Conservation (phyloP, 495 filamentous ascomycete genomes). For the Aspergillus taichungensis region DNA sequence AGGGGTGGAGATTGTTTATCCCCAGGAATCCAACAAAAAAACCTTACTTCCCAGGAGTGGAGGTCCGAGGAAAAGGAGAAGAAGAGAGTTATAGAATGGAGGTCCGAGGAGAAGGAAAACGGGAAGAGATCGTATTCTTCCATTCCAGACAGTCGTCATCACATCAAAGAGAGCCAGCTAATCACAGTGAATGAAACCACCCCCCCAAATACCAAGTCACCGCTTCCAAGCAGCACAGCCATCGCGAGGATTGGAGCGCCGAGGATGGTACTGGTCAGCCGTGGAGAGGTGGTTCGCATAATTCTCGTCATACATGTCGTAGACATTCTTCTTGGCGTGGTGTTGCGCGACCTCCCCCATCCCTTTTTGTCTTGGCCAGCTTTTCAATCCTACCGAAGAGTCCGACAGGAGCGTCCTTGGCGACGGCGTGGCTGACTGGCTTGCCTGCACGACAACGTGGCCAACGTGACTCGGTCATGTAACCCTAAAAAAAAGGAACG, state of each 20-base stretch:
- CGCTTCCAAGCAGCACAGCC: constrained; percentile 18
- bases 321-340: constrained; percentile 56
- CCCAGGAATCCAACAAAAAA: too few species aligned
- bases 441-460: constrained; percentile 43
- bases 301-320: constrained; percentile 56
- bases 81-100: too few species aligned
- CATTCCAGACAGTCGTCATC: constrained; percentile 4
- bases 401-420: constrained; percentile 68
- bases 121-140: neutral
- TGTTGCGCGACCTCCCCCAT: constrained; percentile 58
- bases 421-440: constrained; percentile 59
- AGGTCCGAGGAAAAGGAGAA: neutral
- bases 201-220: constrained; percentile 6
- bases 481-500: too few species aligned
- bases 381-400: constrained; percentile 72
- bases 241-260: constrained; percentile 26
- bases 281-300: constrained; percentile 34
- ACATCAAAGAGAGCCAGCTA: neutral
- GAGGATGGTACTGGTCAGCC: constrained; percentile 37
- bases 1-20: too few species aligned
- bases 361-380: constrained; percentile 67
- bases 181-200: neutral
- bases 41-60: too few species aligned
- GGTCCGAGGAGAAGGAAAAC: neutral
- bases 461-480: neutral